A percentile compares a stretch with the other conserved stretches of the same genome.
phyloP scores from a whole-genome alignment of 1,284 basidiomycete species.

The Ceratorhiza oryzae-sativae region DNA sequence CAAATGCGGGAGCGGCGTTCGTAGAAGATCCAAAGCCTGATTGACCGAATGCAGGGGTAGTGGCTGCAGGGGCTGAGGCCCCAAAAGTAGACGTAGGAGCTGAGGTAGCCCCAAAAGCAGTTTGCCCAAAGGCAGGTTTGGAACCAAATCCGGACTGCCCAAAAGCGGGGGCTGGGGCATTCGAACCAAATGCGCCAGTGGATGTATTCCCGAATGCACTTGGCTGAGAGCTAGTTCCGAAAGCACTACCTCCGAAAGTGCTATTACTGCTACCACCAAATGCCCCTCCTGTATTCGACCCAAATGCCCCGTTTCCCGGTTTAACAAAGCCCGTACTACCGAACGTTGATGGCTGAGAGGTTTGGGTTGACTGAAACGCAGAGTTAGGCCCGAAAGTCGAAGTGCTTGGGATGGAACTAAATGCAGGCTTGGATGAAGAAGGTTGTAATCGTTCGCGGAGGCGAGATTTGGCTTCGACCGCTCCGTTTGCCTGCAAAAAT shows the following conservation, averaged over 20 bases:
- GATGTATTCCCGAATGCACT: conserved; percentile 46
- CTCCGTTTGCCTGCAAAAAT: conserved; percentile 1
- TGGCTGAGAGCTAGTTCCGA: conserved; percentile 34
- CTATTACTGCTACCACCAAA: conserved; percentile 36
- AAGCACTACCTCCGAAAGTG: conserved; percentile 42
- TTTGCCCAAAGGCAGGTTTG: conserved; percentile 45
- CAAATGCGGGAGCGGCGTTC: conserved; percentile 50
- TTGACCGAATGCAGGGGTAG: conserved; percentile 49
- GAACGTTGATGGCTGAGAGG: conserved; percentile 25
- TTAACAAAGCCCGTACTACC: conserved; percentile 31
- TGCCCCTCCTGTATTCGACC: conserved; percentile 42
- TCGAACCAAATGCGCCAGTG: conserved; percentile 47
- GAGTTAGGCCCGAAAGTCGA: conserved; percentile 15
- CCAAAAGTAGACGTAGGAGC: conserved; percentile 51
- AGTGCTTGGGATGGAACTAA: conserved; percentile 12
- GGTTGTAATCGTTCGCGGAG: conserved; percentile 29
- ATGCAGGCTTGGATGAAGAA: conserved; percentile 18
- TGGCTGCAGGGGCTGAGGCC: conserved; percentile 35
- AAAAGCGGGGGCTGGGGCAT: conserved; percentile 44
- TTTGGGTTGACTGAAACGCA: conserved; percentile 23
- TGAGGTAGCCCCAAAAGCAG: conserved; percentile 34
- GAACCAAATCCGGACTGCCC: conserved; percentile 43
- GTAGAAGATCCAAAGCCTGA: conserved; percentile 49
- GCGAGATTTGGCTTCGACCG: conserved; percentile 26
- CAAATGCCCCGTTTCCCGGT: conserved; percentile 44